Base-by-base conservation (phyloP, 1,284 basidiomycete genomes). In the Vanrija sp. region DNA sequence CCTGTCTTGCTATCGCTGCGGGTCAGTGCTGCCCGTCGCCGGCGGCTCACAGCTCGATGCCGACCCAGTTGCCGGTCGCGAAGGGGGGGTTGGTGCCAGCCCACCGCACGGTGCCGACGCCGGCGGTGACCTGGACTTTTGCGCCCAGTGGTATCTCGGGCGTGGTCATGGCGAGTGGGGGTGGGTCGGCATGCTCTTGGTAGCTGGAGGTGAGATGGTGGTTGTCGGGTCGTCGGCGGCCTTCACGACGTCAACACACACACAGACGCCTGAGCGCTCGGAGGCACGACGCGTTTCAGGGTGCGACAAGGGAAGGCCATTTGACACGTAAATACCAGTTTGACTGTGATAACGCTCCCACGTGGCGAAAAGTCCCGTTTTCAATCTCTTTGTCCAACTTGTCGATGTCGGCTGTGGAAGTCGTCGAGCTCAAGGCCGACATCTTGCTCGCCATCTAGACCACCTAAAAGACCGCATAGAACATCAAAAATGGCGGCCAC, bases 51-150 rank as follows among this genome's bases (percentile, higher is more conserved):
- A 98, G 83, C 71, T 94, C 91, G 54, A 98, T 84, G 15, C 96
- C 96, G 55, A 97, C 83, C 96, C 96, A 98, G 77, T 88, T 87
- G 0, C 96, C 96, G 2, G 84, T 73, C 15, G 90, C 84, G 72
- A 98, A 98, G 4, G 82, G 81, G 0, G 96, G 82, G 56, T 77
- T 91, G 46, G 84, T 69, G 0, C 96, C 96, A 41, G 81, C 83
- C 79, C 94, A 99, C 45, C 92, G 83, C 27, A 98, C 87, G 49
- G 85, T 79, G 9, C 96, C 96, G 46, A 83, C 81, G 14, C 92
- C 94, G 41, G 85, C 84, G 1, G 85, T 75, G 47, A 92, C 83
- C 54, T 85, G 82, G 14, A 94, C 91, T 47, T 65, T 66, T 3
- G 71, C 67, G 42, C 71, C 72, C 31, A 74, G 45, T 20, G 71